These are phyloP conservation scores for Phytophthora pistaciae DNA, from an alignment of 352 stramenopile genomes.

Conservation along the genomic window DNA sequence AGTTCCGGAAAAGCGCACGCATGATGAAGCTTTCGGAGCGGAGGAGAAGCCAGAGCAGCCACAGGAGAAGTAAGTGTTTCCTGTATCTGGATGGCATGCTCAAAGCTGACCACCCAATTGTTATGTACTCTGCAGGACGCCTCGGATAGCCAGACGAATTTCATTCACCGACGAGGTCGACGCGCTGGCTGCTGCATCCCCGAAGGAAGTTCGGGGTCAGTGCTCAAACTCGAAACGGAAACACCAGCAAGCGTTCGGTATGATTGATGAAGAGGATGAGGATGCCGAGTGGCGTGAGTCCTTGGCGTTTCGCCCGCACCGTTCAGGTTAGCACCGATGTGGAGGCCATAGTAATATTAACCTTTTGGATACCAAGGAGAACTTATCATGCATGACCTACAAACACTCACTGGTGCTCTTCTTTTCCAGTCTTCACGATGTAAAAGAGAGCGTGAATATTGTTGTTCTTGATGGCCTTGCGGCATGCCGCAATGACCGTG, in stretches of 20 bases:
- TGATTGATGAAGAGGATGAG: constrained; percentile 41
- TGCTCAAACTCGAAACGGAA: constrained; percentile 35
- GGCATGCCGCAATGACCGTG: constrained; percentile 82
- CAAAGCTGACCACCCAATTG: constrained; percentile 15
- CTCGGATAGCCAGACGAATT: constrained; percentile 41
- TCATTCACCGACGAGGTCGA: constrained; percentile 42
- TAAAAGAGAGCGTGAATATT: constrained; percentile 90
- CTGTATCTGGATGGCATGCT: not conserved
- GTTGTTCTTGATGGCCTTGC: constrained; percentile 92
- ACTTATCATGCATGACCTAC: not conserved
- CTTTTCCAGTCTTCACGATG: constrained; percentile 87
- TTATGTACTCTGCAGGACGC: constrained; percentile 29
- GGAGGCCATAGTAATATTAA: constrained; percentile 9
- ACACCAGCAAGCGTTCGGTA: constrained; percentile 35
- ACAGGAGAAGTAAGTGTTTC: constrained; percentile 35
- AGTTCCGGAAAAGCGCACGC: constrained; percentile 29
- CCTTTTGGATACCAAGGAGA: constrained; percentile 1
- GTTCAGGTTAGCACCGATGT: constrained; percentile 10
- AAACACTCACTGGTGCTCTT: constrained; percentile 69
- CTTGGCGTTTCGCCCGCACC: constrained; percentile 36
- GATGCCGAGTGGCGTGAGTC: constrained; percentile 44
- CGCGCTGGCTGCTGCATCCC: constrained; percentile 15
- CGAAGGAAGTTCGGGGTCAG: constrained; percentile 6
- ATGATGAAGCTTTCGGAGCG: constrained; percentile 30
- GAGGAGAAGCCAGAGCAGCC: constrained; percentile 19